Conservation (phyloP, 2,329 filamentous ascomycete species). For the Rhinocladiella similis region DNA sequence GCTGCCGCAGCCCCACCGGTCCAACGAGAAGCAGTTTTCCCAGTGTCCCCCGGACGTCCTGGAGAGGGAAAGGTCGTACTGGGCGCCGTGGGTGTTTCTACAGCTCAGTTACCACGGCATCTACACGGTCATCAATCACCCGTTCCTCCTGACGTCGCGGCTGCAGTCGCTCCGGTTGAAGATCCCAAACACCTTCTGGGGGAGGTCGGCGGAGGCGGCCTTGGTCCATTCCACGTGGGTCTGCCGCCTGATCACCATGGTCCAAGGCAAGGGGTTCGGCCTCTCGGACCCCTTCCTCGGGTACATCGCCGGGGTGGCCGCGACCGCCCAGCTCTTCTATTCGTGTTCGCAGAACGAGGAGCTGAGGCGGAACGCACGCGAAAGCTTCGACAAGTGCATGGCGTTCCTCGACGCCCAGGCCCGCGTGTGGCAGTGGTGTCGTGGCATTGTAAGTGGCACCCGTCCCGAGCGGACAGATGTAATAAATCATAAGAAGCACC, state of each 20-base stretch:
- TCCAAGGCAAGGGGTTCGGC: conserved; percentile 50
- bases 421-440: conserved; percentile 5
- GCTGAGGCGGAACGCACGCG: not conserved
- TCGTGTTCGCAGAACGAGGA: conserved; percentile 38
- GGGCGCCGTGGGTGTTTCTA: conserved; percentile 36
- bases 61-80: conserved; percentile 17
- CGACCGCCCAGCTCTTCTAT: conserved; percentile 56
- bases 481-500: too few relatives aligned
- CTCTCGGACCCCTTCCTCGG: conserved; percentile 55
- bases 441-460: not conserved
- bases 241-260: conserved; percentile 56
- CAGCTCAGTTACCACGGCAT: conserved; percentile 36
- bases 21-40: conserved; percentile 25
- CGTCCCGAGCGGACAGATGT: too few relatives aligned
- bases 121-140: conserved; percentile 35
- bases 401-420: conserved; percentile 2
- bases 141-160: conserved; percentile 27
- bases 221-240: conserved; percentile 57
- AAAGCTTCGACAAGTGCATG: conserved; percentile 3
- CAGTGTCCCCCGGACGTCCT: conserved; percentile 23
- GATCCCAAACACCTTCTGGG: conserved; percentile 57
- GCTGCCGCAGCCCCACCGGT: conserved; percentile 28
- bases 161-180: conserved; percentile 35
- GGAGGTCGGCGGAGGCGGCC: conserved; percentile 52
- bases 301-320: conserved; percentile 53